Evolutionary conservation across 345 rosid genomes (phyloP).

Genomic region (Mallotus nudiflorus): DNA sequence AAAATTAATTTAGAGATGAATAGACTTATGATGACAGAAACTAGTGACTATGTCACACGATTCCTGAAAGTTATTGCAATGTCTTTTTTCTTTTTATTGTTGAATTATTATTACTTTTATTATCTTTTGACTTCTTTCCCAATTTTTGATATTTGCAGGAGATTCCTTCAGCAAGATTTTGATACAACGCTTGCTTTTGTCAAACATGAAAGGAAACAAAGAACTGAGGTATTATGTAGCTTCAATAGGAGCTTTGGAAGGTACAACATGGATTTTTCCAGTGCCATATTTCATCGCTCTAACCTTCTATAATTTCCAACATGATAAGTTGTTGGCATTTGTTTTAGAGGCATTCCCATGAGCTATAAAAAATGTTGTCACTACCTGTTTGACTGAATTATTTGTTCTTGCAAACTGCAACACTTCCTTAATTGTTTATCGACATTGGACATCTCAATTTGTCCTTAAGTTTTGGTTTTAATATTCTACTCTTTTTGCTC

Average conservation of each 20-base stretch:
- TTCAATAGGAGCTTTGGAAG: slow-evolving; percentile 6
- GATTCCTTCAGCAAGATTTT: slow-evolving; percentile 90
- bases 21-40: not conserved
- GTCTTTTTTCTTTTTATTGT: not conserved
- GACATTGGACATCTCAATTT: not conserved
- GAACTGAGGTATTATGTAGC: slow-evolving; percentile 58
- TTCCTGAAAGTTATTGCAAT: not conserved
- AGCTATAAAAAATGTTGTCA: not conserved
- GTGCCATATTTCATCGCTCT: not conserved
- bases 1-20: not conserved
- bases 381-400: no score
- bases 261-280: not conserved
- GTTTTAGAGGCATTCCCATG: not conserved
- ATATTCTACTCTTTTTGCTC: not conserved
- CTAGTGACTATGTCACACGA: not conserved
- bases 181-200: slow-evolving; percentile 85
- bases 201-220: slow-evolving; percentile 89
- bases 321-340: not conserved
- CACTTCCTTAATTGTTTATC: not conserved
- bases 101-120: not conserved
- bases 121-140: not conserved
- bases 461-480: not conserved
- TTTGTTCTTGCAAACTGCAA: no score
- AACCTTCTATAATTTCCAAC: no score
- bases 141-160: slow-evolving; percentile 48